Base-by-base conservation (phyloP, 164 flowering plant genomes). In the Macadamia integrifolia region DNA sequence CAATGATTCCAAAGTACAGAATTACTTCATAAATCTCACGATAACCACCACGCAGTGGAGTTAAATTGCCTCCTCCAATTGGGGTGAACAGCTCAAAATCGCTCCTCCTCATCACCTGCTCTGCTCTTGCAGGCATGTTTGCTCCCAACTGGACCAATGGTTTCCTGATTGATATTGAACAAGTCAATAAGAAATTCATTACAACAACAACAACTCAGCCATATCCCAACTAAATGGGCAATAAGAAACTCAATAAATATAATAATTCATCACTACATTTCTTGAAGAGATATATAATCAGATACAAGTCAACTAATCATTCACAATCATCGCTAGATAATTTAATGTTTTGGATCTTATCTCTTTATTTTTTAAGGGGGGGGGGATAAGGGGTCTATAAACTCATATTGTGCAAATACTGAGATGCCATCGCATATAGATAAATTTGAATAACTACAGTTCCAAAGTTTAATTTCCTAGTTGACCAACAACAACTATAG, bases 121-220 rank as follows among this genome's bases (percentile, higher is more conserved):
- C 91, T 48, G 88, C 97, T 71, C 87, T 84, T 17, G 91, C 97
- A 15, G 94, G 91, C 97, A 91, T 87, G 79, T 87, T 91, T 23
- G 85, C 86, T 18, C 97, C 97, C 65, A 91, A 74, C 61, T 90
- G 76, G 66, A 86, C 83, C 80, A 86, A 69, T 9, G 87, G 85
- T 71, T 80, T 85, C 86, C 97, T 91, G 86, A 72, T 35, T 46
- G 50, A 9, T 46, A 46, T 46, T 46, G 50, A 46, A 46, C 50
- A 46, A 18, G 57, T 32, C 11, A 15, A 60, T 43, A 52, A 42
- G 49, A 17, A 58, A 4, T 4, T n/a, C 42, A 18, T 35, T 35
- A 23, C 23, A 23, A 23, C 23, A 23, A 23, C 23, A 23, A 23
- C 23, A 23, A 23, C 23, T 23, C 23, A 23, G 23, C 23, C 23